Evolutionary conservation across 2,329 filamentous ascomycete genomes (phyloP), one percentile per base, ranked within the genome.

Genomic region (Claviceps quebecensis): DNA sequence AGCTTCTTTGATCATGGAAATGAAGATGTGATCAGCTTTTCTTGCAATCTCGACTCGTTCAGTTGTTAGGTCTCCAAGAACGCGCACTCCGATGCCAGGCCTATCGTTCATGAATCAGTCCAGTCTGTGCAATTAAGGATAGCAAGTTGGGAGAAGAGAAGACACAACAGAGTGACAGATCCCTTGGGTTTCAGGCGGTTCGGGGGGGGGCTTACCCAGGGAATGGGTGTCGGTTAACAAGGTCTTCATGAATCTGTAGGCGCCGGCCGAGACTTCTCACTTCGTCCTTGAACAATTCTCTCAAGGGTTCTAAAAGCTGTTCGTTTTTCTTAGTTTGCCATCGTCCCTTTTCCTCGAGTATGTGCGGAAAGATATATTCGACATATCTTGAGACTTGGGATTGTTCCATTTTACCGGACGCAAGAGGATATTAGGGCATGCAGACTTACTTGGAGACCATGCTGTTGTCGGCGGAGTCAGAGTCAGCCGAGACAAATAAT

Each of bases 41-140:
- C 86, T 72, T 2, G 81, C 87, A 56, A 95, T 93, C 51, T 80
- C 79, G 16, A 95, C 84, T 43, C 84, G 79, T 63, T 90, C 85
- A 2, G 74, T 76, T 1, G 87, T 95, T 14, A 95, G 83, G 59
- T 94, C 89, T 38, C 90, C 90, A 1, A 95, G 72, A 54, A 95
- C 84, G 50, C 87, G 77, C 58, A 93, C 86, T 14, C 78, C 87
- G 54, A 94, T 80, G 49, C 69, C 77, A 19, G 47, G 47, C 9
- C 46, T 47, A 19, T n/a, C 0, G 73, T 84, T 41, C 85, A 53
- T 22, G 48, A 39, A 53, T 54, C 26, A 52, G 45, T 14, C 6
- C 29, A 4, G 47, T 16, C 11, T 34, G 26, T 17, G 7, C 23
- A 9, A 9, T n/a, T 5, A 26, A 3, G 29, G 37, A 22, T 5